Evolutionary conservation across 208 protist genomes (phyloP).

Genomic region (Naegleria gruberi): DNA sequence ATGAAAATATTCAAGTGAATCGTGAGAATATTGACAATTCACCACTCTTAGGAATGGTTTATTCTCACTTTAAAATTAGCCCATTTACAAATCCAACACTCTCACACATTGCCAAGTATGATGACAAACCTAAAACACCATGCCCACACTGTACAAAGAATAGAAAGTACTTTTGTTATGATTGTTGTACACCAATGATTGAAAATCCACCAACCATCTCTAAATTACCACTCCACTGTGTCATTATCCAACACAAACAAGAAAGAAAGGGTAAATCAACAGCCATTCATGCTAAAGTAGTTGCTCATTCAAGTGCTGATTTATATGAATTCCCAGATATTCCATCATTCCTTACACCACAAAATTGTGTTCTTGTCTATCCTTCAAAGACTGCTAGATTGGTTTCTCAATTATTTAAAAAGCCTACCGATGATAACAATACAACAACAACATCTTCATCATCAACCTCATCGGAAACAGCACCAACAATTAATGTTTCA

Average conservation of each 20-base stretch:
- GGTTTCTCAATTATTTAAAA: conserved; percentile 55
- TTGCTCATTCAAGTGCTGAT: conserved; percentile 7
- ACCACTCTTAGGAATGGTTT: background rate
- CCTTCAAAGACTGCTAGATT: conserved; percentile 64
- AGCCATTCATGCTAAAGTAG: conserved; percentile 59
- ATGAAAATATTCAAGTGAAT: too few relatives aligned
- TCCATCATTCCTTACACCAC: conserved; percentile 20
- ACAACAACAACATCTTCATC: conserved; percentile 65
- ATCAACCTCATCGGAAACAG: conserved; percentile 42
- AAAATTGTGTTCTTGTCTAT: conserved; percentile 58
- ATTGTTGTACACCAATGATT: background rate
- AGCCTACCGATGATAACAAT: conserved; percentile 39
- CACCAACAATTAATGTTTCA: conserved; percentile 56
- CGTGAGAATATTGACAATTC: background rate
- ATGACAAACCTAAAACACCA: background rate
- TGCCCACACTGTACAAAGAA: conserved; percentile 30
- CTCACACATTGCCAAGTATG: background rate
- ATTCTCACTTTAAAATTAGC: background rate
- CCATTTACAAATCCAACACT: background rate
- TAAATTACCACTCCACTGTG: conserved; percentile 61
- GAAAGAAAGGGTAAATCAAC: conserved; percentile 81
- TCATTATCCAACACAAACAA: conserved; percentile 70
- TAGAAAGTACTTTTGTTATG: conserved; percentile 29
- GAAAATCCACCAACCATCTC: conserved; percentile 32
- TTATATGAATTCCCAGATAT: conserved; percentile 38